Percentiles rank a stretch among this genome's conserved stretches.
These are phyloP conservation scores for Pythium sukuiense DNA, from an alignment of 352 stramenopile species.

Conservation along the genomic window DNA sequence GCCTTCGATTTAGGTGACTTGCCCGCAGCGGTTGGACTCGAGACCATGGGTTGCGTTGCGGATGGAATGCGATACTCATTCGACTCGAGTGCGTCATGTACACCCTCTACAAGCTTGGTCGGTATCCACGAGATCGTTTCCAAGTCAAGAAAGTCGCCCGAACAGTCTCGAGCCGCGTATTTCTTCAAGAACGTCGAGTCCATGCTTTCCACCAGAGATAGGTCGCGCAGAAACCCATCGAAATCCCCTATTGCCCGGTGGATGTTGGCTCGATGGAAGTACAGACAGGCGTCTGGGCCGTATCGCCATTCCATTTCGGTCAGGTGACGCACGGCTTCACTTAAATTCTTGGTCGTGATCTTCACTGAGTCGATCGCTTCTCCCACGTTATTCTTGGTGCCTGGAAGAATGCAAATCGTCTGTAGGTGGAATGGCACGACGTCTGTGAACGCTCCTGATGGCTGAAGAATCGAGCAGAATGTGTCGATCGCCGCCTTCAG, in stretches of 20 bases:
- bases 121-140: conserved; percentile 68
- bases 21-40: neutral
- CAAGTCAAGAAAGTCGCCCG: conserved; percentile 55
- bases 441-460: conserved; percentile 6
- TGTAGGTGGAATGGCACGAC: conserved; percentile 35
- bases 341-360: conserved; percentile 43
- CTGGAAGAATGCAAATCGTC: conserved; percentile 43
- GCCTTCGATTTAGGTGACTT: neutral
- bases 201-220: conserved; percentile 50
- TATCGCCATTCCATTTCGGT: conserved; percentile 60
- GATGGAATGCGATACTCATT: conserved; percentile 41
- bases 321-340: conserved; percentile 47
- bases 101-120: conserved; percentile 35
- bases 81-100: conserved; percentile 38
- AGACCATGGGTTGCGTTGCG: neutral
- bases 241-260: conserved; percentile 50
- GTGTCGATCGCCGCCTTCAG: conserved; percentile 50
- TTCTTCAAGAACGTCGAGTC: conserved; percentile 41
- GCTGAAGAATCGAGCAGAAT: conserved; percentile 38
- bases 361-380: conserved; percentile 49
- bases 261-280: conserved; percentile 58
- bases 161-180: conserved; percentile 38
- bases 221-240: conserved; percentile 42
- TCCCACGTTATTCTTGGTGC: conserved; percentile 37
- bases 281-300: conserved; percentile 51